A percentile compares a stretch with the other conserved stretches of the same genome.
Conservation (phyloP, 2,329 filamentous ascomycete genomes). For the Pleoardoris graminearum region DNA sequence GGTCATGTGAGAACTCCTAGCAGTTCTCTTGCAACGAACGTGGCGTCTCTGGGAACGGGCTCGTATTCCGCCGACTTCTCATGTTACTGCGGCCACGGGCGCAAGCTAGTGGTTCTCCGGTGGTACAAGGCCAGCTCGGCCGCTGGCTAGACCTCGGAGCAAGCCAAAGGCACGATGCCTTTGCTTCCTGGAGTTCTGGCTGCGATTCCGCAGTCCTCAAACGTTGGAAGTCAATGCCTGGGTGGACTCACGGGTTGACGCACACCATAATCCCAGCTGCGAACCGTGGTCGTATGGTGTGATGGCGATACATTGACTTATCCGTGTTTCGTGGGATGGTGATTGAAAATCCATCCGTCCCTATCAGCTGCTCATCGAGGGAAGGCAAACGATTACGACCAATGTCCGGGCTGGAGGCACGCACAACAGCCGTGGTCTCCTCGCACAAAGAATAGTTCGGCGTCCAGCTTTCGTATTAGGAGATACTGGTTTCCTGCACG, state of each 20-base stretch:
- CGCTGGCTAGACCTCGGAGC: not conserved
- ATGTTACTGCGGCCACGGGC: not conserved
- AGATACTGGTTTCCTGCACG: not conserved
- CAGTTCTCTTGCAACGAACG: not conserved
- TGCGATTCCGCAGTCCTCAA: not conserved
- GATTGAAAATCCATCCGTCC: not conserved
- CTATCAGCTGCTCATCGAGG: not conserved
- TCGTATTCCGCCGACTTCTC: not conserved
- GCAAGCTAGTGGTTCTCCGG: not conserved
- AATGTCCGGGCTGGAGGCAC: not conserved
- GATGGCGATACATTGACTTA: not conserved
- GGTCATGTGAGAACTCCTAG: not conserved
- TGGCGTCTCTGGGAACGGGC: not conserved
- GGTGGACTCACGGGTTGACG: not conserved
- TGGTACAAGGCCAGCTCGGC: not conserved
- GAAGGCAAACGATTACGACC: not conserved
- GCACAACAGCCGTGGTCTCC: not conserved
- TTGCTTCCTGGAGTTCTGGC: not conserved
- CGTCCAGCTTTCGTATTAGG: not conserved
- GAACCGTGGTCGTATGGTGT: not conserved
- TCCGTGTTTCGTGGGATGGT: not conserved
- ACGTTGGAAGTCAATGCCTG: not conserved
- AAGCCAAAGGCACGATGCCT: not conserved
- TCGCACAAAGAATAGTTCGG: not conserved
- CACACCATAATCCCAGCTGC: not conserved